These are phyloP conservation scores for Epichloe sp. DNA, from an alignment of 2,329 filamentous ascomycete species.

Conservation along the genomic window DNA sequence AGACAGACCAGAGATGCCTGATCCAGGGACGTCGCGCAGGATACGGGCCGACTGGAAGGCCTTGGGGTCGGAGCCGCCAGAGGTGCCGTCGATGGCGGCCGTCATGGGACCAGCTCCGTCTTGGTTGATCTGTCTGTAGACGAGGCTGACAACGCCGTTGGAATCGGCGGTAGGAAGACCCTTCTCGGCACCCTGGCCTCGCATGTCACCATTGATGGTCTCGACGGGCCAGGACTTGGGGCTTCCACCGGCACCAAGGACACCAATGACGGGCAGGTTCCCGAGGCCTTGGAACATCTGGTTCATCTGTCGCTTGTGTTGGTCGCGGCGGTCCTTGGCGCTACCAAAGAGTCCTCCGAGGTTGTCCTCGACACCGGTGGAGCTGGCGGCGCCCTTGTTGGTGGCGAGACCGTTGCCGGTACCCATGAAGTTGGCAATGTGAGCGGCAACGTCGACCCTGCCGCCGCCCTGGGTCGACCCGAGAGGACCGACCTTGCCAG, in stretches of 20 bases:
- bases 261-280: background rate
- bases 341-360: background rate
- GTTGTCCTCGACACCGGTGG: constrained; percentile 29
- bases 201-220: background rate
- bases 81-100: constrained; percentile 1
- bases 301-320: constrained; percentile 17
- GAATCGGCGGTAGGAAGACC: constrained; percentile 2
- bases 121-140: constrained; percentile 4
- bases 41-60: constrained; percentile 2
- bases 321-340: constrained; percentile 8
- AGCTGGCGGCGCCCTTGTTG: constrained; percentile 5
- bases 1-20: constrained; percentile 1
- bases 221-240: background rate
- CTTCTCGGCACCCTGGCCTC: background rate
- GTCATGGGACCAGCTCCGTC: constrained; percentile 3
- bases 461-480: constrained; percentile 5
- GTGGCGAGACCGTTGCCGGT: background rate
- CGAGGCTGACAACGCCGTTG: background rate
- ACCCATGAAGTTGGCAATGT: constrained; percentile 5
- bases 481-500: constrained; percentile 3
- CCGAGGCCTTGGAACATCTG: constrained; percentile 13
- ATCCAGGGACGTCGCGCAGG: constrained; percentile 1
- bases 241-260: background rate
- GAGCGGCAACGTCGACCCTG: constrained; percentile 1
- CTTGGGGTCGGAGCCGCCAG: constrained; percentile 1